A percentile compares a stretch with the other conserved stretches of the same genome.
phyloP scores from a whole-genome alignment of 768 basidiomycete genomes.

The Filobasidium floriforme region DNA sequence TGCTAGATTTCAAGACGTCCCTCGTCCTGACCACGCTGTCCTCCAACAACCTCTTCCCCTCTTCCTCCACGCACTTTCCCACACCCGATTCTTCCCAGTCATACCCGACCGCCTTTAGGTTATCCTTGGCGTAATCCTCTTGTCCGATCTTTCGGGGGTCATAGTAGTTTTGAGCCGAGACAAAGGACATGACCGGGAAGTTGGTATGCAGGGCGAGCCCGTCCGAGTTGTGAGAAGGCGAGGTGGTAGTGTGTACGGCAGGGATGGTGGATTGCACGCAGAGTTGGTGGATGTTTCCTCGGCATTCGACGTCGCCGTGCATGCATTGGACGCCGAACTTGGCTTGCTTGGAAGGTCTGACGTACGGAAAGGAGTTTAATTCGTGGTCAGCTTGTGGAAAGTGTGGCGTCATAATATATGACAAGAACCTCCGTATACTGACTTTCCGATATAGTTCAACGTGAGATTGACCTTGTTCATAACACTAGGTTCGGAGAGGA shows the following conservation, averaged over 20 bases:
- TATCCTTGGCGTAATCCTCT: conserved; percentile 58
- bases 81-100: conserved; percentile 60
- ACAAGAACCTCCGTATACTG: neutral
- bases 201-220: conserved; percentile 44
- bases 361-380: neutral
- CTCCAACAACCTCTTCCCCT: conserved; percentile 60
- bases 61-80: conserved; percentile 49
- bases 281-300: conserved; percentile 80
- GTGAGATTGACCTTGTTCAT: conserved; percentile 60
- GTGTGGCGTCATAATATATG: too few species aligned
- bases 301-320: conserved; percentile 72
- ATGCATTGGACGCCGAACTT: conserved; percentile 61
- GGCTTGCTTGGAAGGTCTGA: conserved; percentile 34
- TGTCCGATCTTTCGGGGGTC: conserved; percentile 57
- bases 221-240: conserved; percentile 44
- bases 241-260: conserved; percentile 4
- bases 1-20: conserved; percentile 50
- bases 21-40: conserved; percentile 53
- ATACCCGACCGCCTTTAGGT: conserved; percentile 58
- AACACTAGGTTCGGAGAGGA: conserved; percentile 51
- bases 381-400: too few species aligned
- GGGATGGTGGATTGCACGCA: conserved; percentile 53
- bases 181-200: conserved; percentile 51
- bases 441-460: conserved; percentile 61
- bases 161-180: conserved; percentile 70